Conservation (phyloP, 148 eudicot genomes). For the Fagopyrum homotropicum region DNA sequence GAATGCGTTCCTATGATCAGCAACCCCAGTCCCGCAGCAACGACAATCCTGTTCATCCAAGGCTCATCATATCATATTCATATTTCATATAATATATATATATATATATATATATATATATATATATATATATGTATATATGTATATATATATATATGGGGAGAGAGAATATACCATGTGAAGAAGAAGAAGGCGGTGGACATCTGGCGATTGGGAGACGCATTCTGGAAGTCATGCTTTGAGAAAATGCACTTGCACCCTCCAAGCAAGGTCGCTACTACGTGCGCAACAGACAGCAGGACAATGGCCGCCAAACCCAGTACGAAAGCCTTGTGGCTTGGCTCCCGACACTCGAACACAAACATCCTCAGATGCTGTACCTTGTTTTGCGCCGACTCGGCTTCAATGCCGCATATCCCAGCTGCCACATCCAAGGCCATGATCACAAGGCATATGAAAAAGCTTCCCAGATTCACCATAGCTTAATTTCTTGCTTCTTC, state of each 20-base stretch:
- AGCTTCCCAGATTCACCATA: constrained; percentile 41
- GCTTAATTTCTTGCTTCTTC: not conserved
- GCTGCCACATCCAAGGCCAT: constrained; percentile 61
- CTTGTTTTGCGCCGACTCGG: constrained; percentile 78
- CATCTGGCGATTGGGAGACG: constrained; percentile 46
- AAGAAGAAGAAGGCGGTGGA: constrained; percentile 55
- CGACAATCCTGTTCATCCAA: constrained; percentile 29
- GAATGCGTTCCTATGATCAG: constrained; percentile 64
- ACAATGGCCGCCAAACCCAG: constrained; percentile 59
- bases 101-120: too few relatives aligned
- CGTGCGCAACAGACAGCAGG: constrained; percentile 53
- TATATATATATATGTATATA: too few relatives aligned
- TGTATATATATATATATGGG: not conserved
- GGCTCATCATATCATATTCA: not conserved
- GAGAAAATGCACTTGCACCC: constrained; percentile 45
- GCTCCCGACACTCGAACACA: constrained; percentile 76
- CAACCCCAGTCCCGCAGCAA: constrained; percentile 48
- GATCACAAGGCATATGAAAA: constrained; percentile 50
- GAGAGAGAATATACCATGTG: constrained; percentile 31
- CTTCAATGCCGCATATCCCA: constrained; percentile 73
- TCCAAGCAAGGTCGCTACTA: constrained; percentile 55
- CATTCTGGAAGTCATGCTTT: constrained; percentile 36
- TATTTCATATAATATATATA: not conserved
- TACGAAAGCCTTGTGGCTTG: constrained; percentile 60
- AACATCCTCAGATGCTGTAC: constrained; percentile 74